Evolutionary conservation across 2,329 filamentous ascomycete species (phyloP).

Genomic region (Trichoderma aggressivum): DNA sequence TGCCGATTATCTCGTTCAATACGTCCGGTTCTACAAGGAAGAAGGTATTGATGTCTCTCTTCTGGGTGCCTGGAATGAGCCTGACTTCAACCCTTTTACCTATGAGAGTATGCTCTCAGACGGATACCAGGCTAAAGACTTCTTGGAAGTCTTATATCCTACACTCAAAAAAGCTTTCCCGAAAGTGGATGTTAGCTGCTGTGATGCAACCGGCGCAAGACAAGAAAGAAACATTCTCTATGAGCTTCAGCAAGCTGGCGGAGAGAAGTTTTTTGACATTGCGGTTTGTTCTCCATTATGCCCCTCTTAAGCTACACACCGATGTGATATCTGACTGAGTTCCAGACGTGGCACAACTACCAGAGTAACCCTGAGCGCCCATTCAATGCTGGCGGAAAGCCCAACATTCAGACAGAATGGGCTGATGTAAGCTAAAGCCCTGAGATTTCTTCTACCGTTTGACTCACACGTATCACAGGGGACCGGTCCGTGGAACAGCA

Average conservation of each 20-base stretch:
- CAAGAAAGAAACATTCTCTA: constrained; percentile 15
- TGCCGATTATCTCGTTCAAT: constrained; percentile 12
- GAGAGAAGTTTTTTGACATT: constrained; percentile 7
- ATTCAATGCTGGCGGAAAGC: constrained; percentile 8
- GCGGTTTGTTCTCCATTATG: neutral
- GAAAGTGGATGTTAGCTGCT: constrained; percentile 10
- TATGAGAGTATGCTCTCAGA: constrained; percentile 17
- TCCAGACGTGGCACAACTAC: constrained; percentile 12
- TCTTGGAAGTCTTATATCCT: constrained; percentile 8
- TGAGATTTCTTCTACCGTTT: neutral
- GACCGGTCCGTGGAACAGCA: constrained; percentile 7
- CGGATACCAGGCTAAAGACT: constrained; percentile 12
- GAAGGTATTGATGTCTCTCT: constrained; percentile 10
- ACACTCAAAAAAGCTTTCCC: constrained; percentile 11
- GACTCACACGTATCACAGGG: neutral
- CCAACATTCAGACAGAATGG: constrained; percentile 7
- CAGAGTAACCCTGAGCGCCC: constrained; percentile 14
- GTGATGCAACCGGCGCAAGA: constrained; percentile 7
- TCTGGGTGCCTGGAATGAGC: constrained; percentile 11
- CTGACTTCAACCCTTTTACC: constrained; percentile 10
- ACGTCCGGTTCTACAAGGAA: constrained; percentile 9
- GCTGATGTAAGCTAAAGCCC: neutral
- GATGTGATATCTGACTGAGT: neutral
- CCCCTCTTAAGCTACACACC: neutral
- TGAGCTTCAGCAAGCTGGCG: constrained; percentile 6